Evolutionary conservation across 139 green algal species (phyloP).

Genomic region (Chlorella sp.): DNA sequence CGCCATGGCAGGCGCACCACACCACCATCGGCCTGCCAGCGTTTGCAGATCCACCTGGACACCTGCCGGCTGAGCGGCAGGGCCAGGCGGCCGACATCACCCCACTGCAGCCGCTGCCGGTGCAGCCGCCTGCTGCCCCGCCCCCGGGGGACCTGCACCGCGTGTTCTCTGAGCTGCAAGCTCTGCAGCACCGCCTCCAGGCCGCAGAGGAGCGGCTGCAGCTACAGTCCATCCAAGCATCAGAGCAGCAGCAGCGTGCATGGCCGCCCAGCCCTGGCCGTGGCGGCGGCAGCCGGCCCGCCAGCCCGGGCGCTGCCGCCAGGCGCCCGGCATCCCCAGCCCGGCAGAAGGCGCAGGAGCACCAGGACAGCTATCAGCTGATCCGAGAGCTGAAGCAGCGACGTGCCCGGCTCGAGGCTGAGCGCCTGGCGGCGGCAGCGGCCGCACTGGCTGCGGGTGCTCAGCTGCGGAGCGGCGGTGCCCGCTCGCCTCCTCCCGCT

Average conservation of each 20-base stretch:
- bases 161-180: neutral
- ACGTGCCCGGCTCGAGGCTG: neutral
- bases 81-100: neutral
- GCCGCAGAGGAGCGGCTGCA: conserved; percentile 11
- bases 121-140: neutral
- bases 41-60: neutral
- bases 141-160: neutral
- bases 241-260: no score
- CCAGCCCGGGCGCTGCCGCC: no score
- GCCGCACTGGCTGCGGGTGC: neutral
- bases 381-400: conserved; percentile 17
- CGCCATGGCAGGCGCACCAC: neutral
- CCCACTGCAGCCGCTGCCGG: neutral
- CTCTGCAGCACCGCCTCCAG: conserved; percentile 9
- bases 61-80: neutral
- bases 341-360: neutral
- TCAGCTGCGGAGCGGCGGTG: no score
- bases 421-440: neutral
- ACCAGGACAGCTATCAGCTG: conserved; percentile 6
- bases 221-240: neutral
- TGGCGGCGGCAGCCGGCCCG: no score
- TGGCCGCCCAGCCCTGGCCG: no score
- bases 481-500: no score
- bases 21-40: neutral
- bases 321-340: no score